Evolutionary conservation across 2,329 filamentous ascomycete species (phyloP).

Genomic region (Penicillium sp.): DNA sequence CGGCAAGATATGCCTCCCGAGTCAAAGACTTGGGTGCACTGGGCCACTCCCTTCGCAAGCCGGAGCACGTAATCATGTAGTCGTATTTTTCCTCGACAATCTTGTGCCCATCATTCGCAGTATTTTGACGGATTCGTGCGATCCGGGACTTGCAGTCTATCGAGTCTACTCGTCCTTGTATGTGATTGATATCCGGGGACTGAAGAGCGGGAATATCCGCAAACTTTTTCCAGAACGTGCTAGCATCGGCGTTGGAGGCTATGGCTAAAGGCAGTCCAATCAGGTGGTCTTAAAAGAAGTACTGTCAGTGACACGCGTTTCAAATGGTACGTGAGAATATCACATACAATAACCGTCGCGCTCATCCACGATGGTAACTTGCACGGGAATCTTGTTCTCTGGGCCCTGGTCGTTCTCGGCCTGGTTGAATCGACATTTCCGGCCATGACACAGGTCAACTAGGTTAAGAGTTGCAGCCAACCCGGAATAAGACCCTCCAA

Average conservation of each 20-base stretch:
- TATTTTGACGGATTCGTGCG: background rate
- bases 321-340: background rate
- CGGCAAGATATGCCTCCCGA: slow-evolving; percentile 58
- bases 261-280: slow-evolving; percentile 6
- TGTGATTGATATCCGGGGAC: slow-evolving; percentile 1
- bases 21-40: slow-evolving; percentile 65
- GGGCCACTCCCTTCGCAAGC: slow-evolving; percentile 66
- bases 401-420: slow-evolving; percentile 45
- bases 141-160: slow-evolving; percentile 6
- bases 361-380: slow-evolving; percentile 72
- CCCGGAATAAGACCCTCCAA: slow-evolving; percentile 70
- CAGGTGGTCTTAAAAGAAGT: background rate
- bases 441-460: slow-evolving; percentile 61
- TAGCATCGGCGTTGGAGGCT: slow-evolving; percentile 1
- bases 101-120: background rate
- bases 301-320: background rate
- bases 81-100: slow-evolving; percentile 42
- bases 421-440: slow-evolving; percentile 7
- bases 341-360: slow-evolving; percentile 70
- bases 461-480: slow-evolving; percentile 66
- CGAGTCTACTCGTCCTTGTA: slow-evolving; percentile 4
- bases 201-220: slow-evolving; percentile 6
- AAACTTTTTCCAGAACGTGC: slow-evolving; percentile 6
- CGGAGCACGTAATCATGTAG: slow-evolving; percentile 67
- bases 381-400: slow-evolving; percentile 34